Evolutionary conservation across 169 alveolate genomes (phyloP).

Genomic region (Neospora caninum): DNA sequence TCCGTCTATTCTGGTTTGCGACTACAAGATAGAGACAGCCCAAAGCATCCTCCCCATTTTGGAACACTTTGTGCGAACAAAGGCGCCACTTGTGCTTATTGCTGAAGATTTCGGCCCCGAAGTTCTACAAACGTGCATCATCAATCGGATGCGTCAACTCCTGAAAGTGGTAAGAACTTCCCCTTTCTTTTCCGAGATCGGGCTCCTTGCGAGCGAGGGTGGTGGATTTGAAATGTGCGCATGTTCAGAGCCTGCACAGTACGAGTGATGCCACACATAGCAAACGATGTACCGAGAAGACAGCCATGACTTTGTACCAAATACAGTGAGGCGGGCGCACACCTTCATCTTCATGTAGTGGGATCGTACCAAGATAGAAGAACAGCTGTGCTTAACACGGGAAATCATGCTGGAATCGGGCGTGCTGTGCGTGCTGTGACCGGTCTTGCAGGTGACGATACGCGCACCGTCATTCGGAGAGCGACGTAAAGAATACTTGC

Average conservation of each 20-base stretch:
- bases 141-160: conserved; percentile 87
- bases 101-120: conserved; percentile 90
- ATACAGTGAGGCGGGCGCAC: too few relatives aligned
- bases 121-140: conserved; percentile 85
- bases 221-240: conserved; percentile 43
- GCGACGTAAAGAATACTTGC: conserved; percentile 86
- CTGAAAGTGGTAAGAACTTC: conserved; percentile 79
- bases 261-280: too few relatives aligned
- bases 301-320: not conserved
- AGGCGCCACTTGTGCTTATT: conserved; percentile 84
- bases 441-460: conserved; percentile 79
- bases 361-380: too few relatives aligned
- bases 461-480: conserved; percentile 91
- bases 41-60: conserved; percentile 84
- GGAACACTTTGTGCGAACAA: conserved; percentile 85
- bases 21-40: conserved; percentile 83
- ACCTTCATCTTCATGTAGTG: too few relatives aligned
- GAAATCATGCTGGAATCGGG: not conserved
- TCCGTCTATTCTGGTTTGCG: conserved; percentile 83
- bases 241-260: not conserved
- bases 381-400: too few relatives aligned
- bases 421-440: not conserved
- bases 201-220: not conserved
- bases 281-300: not conserved
- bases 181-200: not conserved